Conservation (phyloP, 257 asterid species). For the Ligustrum vulgare region DNA sequence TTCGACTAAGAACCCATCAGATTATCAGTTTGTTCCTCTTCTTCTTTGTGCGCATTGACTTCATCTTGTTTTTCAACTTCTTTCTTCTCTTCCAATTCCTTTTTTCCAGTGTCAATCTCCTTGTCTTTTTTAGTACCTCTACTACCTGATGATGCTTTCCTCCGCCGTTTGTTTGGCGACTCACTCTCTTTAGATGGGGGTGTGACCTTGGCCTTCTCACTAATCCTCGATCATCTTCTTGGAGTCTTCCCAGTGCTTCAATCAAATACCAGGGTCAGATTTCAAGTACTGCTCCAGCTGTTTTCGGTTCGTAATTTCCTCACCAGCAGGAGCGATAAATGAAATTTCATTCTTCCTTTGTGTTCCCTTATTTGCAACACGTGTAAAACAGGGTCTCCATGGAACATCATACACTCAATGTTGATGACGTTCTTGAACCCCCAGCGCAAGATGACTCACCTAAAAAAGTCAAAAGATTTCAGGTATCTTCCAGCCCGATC, state of each 20-base stretch:
- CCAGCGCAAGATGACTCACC: too few relatives aligned
- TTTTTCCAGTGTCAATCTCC: slow-evolving; percentile 36
- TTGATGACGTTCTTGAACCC: too few relatives aligned
- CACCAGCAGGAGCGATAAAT: slow-evolving; percentile 87
- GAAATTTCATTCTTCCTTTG: slow-evolving; percentile 69
- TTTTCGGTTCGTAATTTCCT: slow-evolving; percentile 66
- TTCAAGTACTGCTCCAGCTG: slow-evolving; percentile 83
- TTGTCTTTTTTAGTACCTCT: slow-evolving; percentile 42
- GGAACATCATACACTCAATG: too few relatives aligned
- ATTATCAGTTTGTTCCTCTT: slow-evolving; percentile 22
- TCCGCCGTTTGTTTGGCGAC: slow-evolving; percentile 59
- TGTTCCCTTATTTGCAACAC: too few relatives aligned
- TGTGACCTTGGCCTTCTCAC: slow-evolving; percentile 66
- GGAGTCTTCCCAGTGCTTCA: slow-evolving; percentile 99
- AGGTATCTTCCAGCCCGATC: too few relatives aligned
- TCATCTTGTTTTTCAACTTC: slow-evolving; percentile 41
- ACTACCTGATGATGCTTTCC: slow-evolving; percentile 59
- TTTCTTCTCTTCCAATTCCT: slow-evolving; percentile 30
- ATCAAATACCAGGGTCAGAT: slow-evolving; percentile 73
- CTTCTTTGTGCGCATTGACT: slow-evolving; percentile 33
- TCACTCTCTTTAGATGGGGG: slow-evolving; percentile 65
- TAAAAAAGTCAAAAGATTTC: too few relatives aligned
- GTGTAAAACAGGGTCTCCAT: too few relatives aligned
- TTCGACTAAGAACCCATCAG: slow-evolving; percentile 3
- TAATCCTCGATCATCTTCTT: slow-evolving; percentile 87